These are phyloP conservation scores for Boletus insuetus DNA, from an alignment of 768 basidiomycete genomes.

Conservation along the genomic window DNA sequence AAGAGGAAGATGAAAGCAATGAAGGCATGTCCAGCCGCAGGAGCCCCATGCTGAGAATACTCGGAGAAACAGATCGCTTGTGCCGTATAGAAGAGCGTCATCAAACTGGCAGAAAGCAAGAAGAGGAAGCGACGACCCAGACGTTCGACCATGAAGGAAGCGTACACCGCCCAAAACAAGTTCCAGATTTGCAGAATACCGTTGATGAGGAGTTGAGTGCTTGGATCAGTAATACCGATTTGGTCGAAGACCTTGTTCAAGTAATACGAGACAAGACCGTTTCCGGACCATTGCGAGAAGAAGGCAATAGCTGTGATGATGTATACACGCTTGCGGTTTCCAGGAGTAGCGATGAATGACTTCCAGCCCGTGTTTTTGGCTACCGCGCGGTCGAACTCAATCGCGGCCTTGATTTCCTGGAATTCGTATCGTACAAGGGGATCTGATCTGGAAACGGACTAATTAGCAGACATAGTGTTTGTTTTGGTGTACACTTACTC, in stretches of 20 bases:
- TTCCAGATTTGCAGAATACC: constrained; percentile 86
- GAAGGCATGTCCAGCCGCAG: constrained; percentile 60
- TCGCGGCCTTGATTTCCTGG: constrained; percentile 76
- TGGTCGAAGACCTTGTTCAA: constrained; percentile 67
- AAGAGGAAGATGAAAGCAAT: constrained; percentile 85
- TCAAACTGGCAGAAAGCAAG: constrained; percentile 54
- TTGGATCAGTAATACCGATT: constrained; percentile 61
- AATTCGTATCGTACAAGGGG: constrained; percentile 72
- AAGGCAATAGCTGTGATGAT: constrained; percentile 77
- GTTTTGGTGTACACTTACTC: constrained; percentile 33
- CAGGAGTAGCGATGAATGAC: constrained; percentile 60
- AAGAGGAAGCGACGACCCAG: constrained; percentile 72
- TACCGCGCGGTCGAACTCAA: constrained; percentile 63
- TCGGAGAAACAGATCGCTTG: constrained; percentile 66
- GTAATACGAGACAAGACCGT: constrained; percentile 83
- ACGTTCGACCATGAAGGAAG: constrained; percentile 60
- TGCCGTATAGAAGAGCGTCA: constrained; percentile 63
- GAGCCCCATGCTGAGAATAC: constrained; percentile 43
- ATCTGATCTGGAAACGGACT: constrained; percentile 42
- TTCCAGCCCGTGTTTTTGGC: constrained; percentile 64
- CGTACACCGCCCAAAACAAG: constrained; percentile 55
- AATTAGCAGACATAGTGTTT: not conserved
- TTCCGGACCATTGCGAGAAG: constrained; percentile 87
- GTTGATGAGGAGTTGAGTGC: constrained; percentile 77
- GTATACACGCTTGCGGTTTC: constrained; percentile 73